Percentiles rank a stretch among this genome's conserved stretches.
These are phyloP conservation scores for Ceratobasidium papillatum DNA, from an alignment of 1,284 basidiomycete genomes.

Conservation along the genomic window DNA sequence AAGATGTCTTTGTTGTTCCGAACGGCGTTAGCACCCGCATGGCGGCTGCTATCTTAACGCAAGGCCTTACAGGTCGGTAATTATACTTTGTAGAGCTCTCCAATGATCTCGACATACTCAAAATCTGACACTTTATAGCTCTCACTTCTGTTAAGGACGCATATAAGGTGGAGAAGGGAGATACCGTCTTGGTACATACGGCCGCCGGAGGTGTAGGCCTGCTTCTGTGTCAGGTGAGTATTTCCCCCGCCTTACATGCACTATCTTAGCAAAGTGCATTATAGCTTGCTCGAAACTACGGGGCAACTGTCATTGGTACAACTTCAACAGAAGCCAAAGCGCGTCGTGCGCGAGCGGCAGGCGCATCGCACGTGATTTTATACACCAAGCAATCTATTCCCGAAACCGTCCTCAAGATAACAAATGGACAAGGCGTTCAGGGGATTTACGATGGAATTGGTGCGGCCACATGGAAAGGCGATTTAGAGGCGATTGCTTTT, in stretches of 20 bases:
- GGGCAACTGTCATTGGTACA: slow-evolving; percentile 92
- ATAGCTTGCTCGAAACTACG: slow-evolving; percentile 59
- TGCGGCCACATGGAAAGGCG: slow-evolving; percentile 71
- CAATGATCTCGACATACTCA: background rate
- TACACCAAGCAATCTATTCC: slow-evolving; percentile 76
- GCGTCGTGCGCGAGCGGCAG: slow-evolving; percentile 76
- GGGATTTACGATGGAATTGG: slow-evolving; percentile 95
- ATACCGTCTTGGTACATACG: slow-evolving; percentile 83
- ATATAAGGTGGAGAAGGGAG: slow-evolving; percentile 80
- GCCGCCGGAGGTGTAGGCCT: slow-evolving; percentile 81
- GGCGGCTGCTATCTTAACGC: slow-evolving; percentile 75
- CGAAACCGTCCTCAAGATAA: slow-evolving; percentile 75
- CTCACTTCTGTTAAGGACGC: slow-evolving; percentile 83
- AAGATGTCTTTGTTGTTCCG: slow-evolving; percentile 67
- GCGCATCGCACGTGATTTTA: slow-evolving; percentile 88
- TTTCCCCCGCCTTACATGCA: slow-evolving; percentile 15
- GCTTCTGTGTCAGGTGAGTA: slow-evolving; percentile 57
- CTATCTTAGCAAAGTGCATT: background rate
- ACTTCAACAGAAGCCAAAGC: slow-evolving; percentile 89
- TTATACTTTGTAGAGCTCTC: background rate
- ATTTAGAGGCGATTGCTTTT: slow-evolving; percentile 81
- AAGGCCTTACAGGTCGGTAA: slow-evolving; percentile 73
- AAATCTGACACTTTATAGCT: slow-evolving; percentile 51
- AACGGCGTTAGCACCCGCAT: slow-evolving; percentile 65
- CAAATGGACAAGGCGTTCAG: slow-evolving; percentile 83